Evolutionary conservation across 2,329 filamentous ascomycete species (phyloP), one percentile per base, ranked within the genome.

Genomic region (Teratosphaeria gauchensis): DNA sequence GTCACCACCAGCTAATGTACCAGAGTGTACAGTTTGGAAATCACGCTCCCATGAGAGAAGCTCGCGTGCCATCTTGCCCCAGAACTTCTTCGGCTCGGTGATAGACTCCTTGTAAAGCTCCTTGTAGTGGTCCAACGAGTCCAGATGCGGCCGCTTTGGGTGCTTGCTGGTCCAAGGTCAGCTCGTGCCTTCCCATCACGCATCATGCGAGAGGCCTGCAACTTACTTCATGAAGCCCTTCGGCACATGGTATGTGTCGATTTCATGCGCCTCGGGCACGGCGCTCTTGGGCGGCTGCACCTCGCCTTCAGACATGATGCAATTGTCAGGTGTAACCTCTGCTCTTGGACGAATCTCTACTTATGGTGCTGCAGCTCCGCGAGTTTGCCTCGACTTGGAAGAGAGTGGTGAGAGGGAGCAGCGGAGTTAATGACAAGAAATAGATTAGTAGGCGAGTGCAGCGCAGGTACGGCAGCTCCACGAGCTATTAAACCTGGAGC

Each of bases 21-120:
- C 94, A 60, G 81, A 83, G 73, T 85, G 85, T 56, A 95, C 91
- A 12, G 92, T 97, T 74, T 95, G 79, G 77, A 99, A 99, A 72
- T 97, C 92, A 65, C 83, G 83, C 65, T 90, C 86, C 89, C 94
- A 99, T 55, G 88, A 86, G 66, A 99, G 83, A 57, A 96, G 84
- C 69, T 97, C 91, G 64, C 91, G 89, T 55, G 92, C 94, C 73
- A 88, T 81, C 65, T 82, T 82, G 62, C 81, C 91, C 92, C 92
- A 99, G 80, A 97, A 99, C 74, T 88, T 85, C 64, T 92, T 79
- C 55, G 94, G 92, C 68, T 94, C 80, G 67, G 87, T 86, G 73
- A 99, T 96, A 54, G 94, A 99, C 78, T 99, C 82, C 69, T 85
- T 83, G 74, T 86, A 86, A 67, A 86, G 76, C 71, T 80, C 74